Evolutionary conservation across 805 yeast genomes (phyloP).

Genomic region (Nakazawaea laoshanensis): DNA sequence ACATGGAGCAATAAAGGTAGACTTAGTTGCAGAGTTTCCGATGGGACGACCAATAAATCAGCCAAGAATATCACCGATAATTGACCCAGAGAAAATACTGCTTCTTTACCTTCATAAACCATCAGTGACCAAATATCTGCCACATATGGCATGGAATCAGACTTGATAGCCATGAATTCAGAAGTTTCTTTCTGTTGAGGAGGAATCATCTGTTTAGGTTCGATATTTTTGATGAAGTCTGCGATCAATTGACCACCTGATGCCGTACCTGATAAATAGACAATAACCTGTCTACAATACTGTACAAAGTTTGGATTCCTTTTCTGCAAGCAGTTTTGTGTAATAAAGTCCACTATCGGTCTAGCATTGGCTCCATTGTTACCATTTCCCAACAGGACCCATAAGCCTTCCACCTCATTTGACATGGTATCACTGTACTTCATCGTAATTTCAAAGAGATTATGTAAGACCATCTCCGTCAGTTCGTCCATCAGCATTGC

Average conservation of each 20-base stretch:
- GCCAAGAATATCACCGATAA: conserved; percentile 78
- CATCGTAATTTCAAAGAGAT: conserved; percentile 78
- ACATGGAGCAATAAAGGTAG: conserved; percentile 74
- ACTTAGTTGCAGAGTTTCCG: conserved; percentile 49
- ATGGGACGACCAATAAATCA: conserved; percentile 64
- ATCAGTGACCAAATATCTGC: conserved; percentile 58
- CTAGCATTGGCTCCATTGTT: conserved; percentile 61
- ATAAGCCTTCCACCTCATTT: conserved; percentile 85
- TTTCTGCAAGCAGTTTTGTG: conserved; percentile 58
- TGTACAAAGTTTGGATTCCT: conserved; percentile 71
- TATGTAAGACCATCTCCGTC: conserved; percentile 65
- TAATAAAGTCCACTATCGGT: conserved; percentile 61
- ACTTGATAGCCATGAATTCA: conserved; percentile 20
- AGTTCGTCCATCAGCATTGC: conserved; percentile 26
- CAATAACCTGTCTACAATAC: conserved; percentile 72
- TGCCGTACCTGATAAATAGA: conserved; percentile 56
- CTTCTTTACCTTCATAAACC: conserved; percentile 52
- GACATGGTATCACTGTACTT: conserved; percentile 66
- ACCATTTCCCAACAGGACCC: conserved; percentile 89
- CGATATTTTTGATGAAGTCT: conserved; percentile 57
- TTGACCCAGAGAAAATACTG: conserved; percentile 82
- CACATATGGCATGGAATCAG: conserved; percentile 55
- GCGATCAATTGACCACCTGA: conserved; percentile 48
- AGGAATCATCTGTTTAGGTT: conserved; percentile 89
- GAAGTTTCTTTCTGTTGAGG: conserved; percentile 31